phyloP scores from a whole-genome alignment of 176 grass and related monocot genomes.

The Otatea glauca region DNA sequence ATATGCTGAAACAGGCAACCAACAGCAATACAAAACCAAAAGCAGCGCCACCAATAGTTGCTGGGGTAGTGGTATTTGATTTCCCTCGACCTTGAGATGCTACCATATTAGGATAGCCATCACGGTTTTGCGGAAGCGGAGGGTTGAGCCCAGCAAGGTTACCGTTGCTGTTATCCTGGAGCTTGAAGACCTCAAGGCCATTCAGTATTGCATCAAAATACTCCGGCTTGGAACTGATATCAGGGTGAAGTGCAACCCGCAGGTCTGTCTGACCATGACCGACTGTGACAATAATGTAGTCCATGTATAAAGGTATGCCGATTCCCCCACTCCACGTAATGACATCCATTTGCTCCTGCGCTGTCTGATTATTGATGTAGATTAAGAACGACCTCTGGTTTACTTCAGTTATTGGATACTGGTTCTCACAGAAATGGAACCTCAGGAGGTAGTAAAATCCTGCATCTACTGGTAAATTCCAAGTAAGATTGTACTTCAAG shows the following conservation, averaged over 20 bases:
- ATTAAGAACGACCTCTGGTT: conserved; percentile 44
- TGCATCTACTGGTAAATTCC: conserved; percentile 32
- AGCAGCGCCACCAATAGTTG: background rate
- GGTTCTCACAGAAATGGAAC: conserved; percentile 53
- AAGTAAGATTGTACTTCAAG: conserved; percentile 46
- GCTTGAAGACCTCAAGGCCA: conserved; percentile 61
- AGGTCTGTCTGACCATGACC: conserved; percentile 50
- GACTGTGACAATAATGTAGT: conserved; percentile 33
- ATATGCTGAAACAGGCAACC: background rate
- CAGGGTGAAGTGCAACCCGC: conserved; percentile 54
- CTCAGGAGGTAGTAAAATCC: conserved; percentile 39
- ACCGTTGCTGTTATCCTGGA: conserved; percentile 9
- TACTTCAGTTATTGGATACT: background rate
- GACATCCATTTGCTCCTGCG: conserved; percentile 28
- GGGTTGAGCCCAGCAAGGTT: conserved; percentile 53
- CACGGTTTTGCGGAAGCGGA: background rate
- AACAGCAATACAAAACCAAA: background rate
- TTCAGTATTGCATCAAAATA: conserved; percentile 57
- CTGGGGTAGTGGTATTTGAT: background rate
- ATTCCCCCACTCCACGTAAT: conserved; percentile 25
- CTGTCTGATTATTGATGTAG: conserved; percentile 51
- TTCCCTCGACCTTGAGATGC: background rate
- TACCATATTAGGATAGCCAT: background rate
- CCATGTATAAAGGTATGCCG: conserved; percentile 22
- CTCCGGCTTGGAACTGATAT: background rate